Evolutionary conservation across 2,329 filamentous ascomycete species (phyloP), one percentile per base, ranked within the genome.

Genomic region (Arachnomyces sp.): DNA sequence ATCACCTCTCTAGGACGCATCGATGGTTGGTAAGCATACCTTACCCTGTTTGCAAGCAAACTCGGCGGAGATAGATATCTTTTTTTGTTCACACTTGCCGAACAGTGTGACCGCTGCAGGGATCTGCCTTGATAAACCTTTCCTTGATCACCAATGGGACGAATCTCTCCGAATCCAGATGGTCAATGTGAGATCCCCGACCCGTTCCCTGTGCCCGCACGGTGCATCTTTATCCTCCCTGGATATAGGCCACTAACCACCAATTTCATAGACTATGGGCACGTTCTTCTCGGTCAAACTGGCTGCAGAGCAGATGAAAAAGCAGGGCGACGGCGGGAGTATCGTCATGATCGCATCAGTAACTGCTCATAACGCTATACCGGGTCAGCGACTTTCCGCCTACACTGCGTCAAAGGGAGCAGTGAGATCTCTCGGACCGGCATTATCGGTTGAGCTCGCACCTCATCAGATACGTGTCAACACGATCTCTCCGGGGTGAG

Each of bases 391-490:
- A 12, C 60, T 64, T 57, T 62, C 66, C 0, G 63, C 62, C 3
- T 71, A 71, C 47, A 65, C 66, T 33, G 64, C 65, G 3, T 65
- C 63, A 7, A 71, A 70, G 45, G 65, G 64, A 7, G 67, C 54
- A 2, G 51, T 70, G 2, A 44, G 62, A 16, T 62, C 66, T 56
- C 55, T 70, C 2, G 57, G 57, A n/a, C 62, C 60, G 40, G 15
- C 56, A 1, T 50, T 68, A 1, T 62, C 53, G 0, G 62, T 62
- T 5, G 64, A 68, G 41, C 48, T 67, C 13, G 65, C 61, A 1
- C 59, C 57, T 0, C 52, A 58, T 25, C 52, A 48, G 1, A 65
- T 66, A 36, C 52, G 60, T 0, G 59, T 66, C 21, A 67, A 66
- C 47, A 60, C 60, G 1, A 59, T 67, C 21, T 65, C 62, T 0